These are phyloP conservation scores for Picea sitchensis DNA, from an alignment of 75 land plant species.

Conservation along the genomic window DNA sequence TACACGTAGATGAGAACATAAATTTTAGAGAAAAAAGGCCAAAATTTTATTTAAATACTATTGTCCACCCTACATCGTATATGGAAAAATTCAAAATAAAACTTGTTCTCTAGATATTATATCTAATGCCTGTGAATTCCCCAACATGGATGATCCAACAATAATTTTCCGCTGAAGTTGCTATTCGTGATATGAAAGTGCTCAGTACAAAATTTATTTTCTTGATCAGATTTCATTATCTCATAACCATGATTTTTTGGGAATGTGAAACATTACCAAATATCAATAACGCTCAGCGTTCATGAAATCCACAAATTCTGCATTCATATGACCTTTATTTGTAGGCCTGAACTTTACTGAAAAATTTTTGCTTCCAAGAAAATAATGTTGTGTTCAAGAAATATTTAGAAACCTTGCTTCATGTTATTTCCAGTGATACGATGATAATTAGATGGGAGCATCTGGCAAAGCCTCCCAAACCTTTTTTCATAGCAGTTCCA, in stretches of 20 bases:
- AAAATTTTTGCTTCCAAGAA: background rate
- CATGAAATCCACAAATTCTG: background rate
- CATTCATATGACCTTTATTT: no score
- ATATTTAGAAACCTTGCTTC: constrained; percentile 13
- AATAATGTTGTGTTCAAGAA: background rate
- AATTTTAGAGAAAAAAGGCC: no score
- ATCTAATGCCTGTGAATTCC: no score
- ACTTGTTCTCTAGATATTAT: no score
- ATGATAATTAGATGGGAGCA: constrained; percentile 33
- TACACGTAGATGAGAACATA: no score
- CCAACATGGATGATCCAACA: background rate
- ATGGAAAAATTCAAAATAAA: no score
- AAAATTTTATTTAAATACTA: no score
- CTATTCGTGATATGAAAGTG: background rate
- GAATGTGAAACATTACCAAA: background rate
- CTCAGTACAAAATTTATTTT: background rate
- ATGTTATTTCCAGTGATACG: constrained; percentile 54
- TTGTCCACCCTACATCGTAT: no score
- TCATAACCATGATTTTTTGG: background rate
- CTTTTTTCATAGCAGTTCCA: constrained; percentile 48
- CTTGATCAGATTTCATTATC: background rate
- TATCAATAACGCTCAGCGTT: background rate
- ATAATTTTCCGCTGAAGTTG: background rate
- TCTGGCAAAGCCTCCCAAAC: constrained; percentile 47
- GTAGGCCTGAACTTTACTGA: background rate